Evolutionary conservation across 2,329 filamentous ascomycete species (phyloP).

Genomic region (Trichoderma atrobrunneum): DNA sequence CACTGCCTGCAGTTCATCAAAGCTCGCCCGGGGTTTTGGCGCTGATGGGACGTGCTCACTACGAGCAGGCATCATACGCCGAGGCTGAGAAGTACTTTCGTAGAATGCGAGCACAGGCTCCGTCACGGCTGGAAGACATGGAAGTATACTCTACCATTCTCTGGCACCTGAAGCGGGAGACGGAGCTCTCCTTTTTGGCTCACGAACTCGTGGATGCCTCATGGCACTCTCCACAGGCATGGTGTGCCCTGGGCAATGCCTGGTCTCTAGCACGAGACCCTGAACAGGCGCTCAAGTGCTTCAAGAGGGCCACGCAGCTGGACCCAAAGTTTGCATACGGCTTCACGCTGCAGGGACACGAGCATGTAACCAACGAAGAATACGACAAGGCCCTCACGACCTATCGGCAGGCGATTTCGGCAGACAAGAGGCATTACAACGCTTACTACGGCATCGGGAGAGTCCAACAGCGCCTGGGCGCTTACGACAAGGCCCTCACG

Average conservation of each 20-base stretch:
- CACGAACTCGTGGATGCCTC: constrained; percentile 86
- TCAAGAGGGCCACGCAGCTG: constrained; percentile 89
- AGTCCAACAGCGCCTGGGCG: constrained; percentile 87
- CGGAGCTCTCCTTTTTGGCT: constrained; percentile 85
- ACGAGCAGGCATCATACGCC: constrained; percentile 81
- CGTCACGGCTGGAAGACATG: constrained; percentile 88
- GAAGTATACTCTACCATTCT: constrained; percentile 97
- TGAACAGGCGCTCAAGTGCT: constrained; percentile 90
- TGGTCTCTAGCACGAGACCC: constrained; percentile 91
- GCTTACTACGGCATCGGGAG: constrained; percentile 90
- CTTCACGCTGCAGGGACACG: constrained; percentile 92
- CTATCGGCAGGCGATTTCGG: constrained; percentile 81
- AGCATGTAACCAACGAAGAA: constrained; percentile 93
- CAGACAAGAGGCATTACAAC: constrained; percentile 89
- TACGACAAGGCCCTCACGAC: constrained; percentile 90
- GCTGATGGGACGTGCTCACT: constrained; percentile 85
- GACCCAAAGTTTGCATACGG: constrained; percentile 91
- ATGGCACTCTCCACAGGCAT: constrained; percentile 88
- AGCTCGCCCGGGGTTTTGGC: constrained; percentile 93
- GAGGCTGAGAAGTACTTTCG: constrained; percentile 87
- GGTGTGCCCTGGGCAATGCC: constrained; percentile 93
- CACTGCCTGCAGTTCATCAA: constrained; percentile 70
- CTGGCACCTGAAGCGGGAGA: constrained; percentile 95
- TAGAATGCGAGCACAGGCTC: constrained; percentile 73
- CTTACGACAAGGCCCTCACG: constrained; percentile 84